Base-by-base conservation (phyloP, 2,329 filamentous ascomycete genomes). In the Pezicula rhizophila region DNA sequence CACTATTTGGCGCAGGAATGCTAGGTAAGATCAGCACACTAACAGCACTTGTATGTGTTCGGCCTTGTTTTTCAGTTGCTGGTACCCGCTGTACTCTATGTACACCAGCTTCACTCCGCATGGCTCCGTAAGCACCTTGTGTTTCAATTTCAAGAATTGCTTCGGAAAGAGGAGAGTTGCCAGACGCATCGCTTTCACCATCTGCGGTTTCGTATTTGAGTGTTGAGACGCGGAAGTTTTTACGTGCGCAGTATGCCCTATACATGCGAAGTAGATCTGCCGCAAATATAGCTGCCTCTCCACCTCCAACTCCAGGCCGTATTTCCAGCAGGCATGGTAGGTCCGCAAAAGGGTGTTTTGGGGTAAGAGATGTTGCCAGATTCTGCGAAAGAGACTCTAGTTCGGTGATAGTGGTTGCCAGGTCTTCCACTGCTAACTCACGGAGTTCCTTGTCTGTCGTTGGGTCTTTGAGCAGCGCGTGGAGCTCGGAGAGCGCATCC, bases 11-110 rank as follows among this genome's bases (percentile, higher is more conserved):
- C 20, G 81, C 76, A 0, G 87, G 82, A 48, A 97, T 85, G 43
- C 84, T 89, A 0, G 93, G 93, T 26, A 99, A 75, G 2, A 99
- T 90, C 77, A 96, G 87, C 0, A 99, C 88, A 5, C 87, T 89
- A 3, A 90, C 92, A 11, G 91, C 91, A 63, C 87, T 93, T 10
- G 93, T 99, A 67, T 99, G 93, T 14, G 89, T 93, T 25, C 93
- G 83, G 2, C 93, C 93, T 64, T 89, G 92, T 57, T 77, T 87
- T 66, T 99, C 93, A 1, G 93, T 99, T 10, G 84, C 84, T 1
- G 93, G 93, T 3, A 99, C 85, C 23, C 93, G 83, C 72, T 99
- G 93, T 0, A 99, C 93, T 25, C 93, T 82, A 66, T 99, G 93
- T 57, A 99, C 93, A 28, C 93, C 93, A 3, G 92, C 89, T 68